Percentiles rank a stretch among this genome's conserved stretches.
These are phyloP conservation scores for Paulownia fortunei DNA, from an alignment of 257 asterid genomes.

Conservation along the genomic window DNA sequence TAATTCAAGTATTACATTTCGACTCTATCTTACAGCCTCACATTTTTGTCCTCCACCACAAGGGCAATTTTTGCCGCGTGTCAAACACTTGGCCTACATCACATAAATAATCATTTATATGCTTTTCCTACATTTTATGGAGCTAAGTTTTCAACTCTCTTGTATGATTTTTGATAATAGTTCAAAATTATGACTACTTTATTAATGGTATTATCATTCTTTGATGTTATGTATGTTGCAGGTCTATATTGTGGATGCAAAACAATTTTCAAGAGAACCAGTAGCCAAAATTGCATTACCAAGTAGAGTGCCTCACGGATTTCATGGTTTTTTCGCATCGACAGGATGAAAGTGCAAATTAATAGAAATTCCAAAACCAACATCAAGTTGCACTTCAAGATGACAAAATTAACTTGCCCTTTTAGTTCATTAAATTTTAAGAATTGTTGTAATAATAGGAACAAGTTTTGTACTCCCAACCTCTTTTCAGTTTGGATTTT, in stretches of 20 bases:
- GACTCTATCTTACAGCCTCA: neutral
- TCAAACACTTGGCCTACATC: neutral
- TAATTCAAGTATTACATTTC: neutral
- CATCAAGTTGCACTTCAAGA: too few species aligned
- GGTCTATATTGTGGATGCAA: constrained; percentile 46
- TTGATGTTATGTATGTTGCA: constrained; percentile 9
- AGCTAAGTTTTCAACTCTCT: too few species aligned
- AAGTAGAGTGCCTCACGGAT: constrained; percentile 46
- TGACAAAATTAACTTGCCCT: too few species aligned
- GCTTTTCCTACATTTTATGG: neutral
- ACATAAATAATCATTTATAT: neutral
- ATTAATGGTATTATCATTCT: too few species aligned
- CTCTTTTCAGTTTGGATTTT: too few species aligned
- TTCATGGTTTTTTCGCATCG: constrained; percentile 41
- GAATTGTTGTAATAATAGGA: too few species aligned
- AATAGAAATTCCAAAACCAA: too few species aligned
- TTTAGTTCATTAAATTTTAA: too few species aligned
- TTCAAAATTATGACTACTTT: neutral
- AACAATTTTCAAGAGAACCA: constrained; percentile 34
- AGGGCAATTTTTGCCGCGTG: neutral
- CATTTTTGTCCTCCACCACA: neutral
- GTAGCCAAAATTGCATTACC: constrained; percentile 41
- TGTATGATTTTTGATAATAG: too few species aligned
- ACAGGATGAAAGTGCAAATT: neutral
- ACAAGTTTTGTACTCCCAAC: too few species aligned